Evolutionary conservation across 2,329 filamentous ascomycete species (phyloP).

Genomic region (Albophoma yamanashiensis): DNA sequence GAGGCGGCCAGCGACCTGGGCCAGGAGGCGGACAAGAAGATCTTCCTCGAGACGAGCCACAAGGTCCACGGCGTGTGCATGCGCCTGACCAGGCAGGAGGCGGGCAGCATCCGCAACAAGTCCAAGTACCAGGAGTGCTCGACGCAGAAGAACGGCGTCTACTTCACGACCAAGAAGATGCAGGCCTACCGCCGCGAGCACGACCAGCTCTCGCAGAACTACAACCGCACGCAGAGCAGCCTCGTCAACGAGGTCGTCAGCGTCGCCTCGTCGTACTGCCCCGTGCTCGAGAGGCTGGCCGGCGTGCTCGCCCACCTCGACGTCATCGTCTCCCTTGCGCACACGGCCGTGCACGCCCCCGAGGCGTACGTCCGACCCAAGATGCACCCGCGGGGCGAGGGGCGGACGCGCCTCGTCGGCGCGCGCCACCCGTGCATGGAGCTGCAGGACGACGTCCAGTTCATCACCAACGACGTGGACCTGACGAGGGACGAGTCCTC

Average conservation of each 20-base stretch:
- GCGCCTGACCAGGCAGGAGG: conserved; percentile 82
- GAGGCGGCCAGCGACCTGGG: conserved; percentile 69
- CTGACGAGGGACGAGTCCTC: conserved; percentile 70
- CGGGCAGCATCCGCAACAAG: conserved; percentile 87
- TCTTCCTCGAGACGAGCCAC: conserved; percentile 87
- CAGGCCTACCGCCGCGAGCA: conserved; percentile 78
- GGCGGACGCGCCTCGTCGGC: conserved; percentile 82
- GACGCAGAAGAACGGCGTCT: conserved; percentile 97
- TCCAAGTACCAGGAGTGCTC: conserved; percentile 86
- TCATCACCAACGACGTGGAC: conserved; percentile 94
- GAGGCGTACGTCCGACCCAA: conserved; percentile 84
- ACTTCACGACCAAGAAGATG: conserved; percentile 82
- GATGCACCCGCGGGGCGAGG: conserved; percentile 79
- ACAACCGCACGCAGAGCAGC: conserved; percentile 87
- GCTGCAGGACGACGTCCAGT: conserved; percentile 96
- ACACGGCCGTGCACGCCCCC: conserved; percentile 86
- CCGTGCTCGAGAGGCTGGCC: conserved; percentile 81
- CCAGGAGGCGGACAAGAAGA: conserved; percentile 95
- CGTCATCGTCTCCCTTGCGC: conserved; percentile 88
- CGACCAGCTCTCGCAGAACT: conserved; percentile 87
- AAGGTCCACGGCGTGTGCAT: conserved; percentile 95
- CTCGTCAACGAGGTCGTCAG: conserved; percentile 86
- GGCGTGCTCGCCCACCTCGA: conserved; percentile 86
- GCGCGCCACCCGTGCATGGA: conserved; percentile 96
- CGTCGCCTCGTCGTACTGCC: conserved; percentile 89